Percentiles rank a stretch among this genome's conserved stretches.
Conservation (phyloP, 805 yeast genomes). For the Starmerella bombi region DNA sequence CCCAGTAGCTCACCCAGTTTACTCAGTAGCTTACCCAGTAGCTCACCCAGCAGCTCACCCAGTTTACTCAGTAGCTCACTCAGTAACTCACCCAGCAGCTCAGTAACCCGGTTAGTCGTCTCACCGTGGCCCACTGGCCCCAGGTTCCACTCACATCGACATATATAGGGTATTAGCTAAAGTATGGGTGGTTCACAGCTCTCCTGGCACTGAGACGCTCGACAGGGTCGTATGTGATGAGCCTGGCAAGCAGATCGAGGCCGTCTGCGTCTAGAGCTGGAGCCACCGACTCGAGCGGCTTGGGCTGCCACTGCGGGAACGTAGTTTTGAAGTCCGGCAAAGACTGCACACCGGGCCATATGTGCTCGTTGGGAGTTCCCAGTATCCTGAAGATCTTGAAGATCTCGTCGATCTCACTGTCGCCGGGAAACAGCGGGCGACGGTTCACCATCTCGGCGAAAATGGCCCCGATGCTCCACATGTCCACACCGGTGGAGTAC, state of each 20-base stretch:
- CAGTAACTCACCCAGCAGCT: too few species aligned
- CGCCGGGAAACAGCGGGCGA: conserved; percentile 92
- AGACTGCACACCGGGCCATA: conserved; percentile 88
- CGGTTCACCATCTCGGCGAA: conserved; percentile 97
- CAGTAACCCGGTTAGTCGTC: too few species aligned
- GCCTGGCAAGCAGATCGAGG: conserved; percentile 57
- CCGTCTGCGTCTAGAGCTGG: conserved; percentile 77
- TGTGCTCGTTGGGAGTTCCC: conserved; percentile 87
- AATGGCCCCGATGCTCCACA: conserved; percentile 98
- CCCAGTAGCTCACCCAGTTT: too few species aligned
- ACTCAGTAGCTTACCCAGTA: too few species aligned
- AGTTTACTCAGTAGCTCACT: too few species aligned
- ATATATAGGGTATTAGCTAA: conserved; percentile 23
- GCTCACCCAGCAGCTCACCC: too few species aligned
- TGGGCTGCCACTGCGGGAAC: conserved; percentile 80
- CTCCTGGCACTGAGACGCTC: conserved; percentile 87
- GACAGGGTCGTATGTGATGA: conserved; percentile 86
- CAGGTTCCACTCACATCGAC: too few species aligned
- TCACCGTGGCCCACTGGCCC: too few species aligned
- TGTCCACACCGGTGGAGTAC: conserved; percentile 94
- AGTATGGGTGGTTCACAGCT: conserved; percentile 81
- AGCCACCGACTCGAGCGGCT: conserved; percentile 52
- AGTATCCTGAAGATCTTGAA: conserved; percentile 81
- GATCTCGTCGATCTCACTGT: conserved; percentile 93
- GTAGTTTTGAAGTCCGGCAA: conserved; percentile 89